These are phyloP conservation scores for Catunica adiposa DNA, from an alignment of 2,329 filamentous ascomycete genomes.

Conservation along the genomic window DNA sequence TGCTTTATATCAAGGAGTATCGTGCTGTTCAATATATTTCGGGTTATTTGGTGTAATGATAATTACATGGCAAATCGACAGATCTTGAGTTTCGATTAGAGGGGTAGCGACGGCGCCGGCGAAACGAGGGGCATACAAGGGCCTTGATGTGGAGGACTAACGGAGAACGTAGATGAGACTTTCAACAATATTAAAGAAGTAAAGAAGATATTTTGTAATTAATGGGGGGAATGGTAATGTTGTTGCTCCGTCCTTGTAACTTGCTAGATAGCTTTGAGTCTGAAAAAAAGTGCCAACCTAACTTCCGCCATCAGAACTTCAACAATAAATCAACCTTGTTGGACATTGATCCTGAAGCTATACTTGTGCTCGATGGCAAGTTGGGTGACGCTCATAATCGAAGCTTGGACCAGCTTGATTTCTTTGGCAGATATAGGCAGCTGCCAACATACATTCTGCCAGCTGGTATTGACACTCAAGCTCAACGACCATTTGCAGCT, in stretches of 20 bases:
- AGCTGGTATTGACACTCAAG: not conserved
- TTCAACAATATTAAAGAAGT: not conserved
- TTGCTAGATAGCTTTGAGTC: no score
- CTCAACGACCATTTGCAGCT: not conserved
- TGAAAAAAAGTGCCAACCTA: no score
- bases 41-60: not conserved
- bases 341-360: no score
- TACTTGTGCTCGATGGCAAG: no score
- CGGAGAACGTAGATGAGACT: not conserved
- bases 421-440: not conserved
- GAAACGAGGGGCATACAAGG: constrained; percentile 4
- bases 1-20: not conserved
- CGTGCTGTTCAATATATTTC: not conserved
- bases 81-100: not conserved
- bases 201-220: not conserved
- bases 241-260: no score
- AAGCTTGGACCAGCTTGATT: not conserved
- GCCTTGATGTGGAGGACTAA: not conserved
- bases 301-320: not conserved
- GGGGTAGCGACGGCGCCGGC: not conserved
- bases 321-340: not conserved
- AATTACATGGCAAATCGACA: constrained; percentile 10
- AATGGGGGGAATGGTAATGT: not conserved
- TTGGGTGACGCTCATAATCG: not conserved
- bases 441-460: not conserved